These are phyloP conservation scores for Blastobotrys terrestris DNA, from an alignment of 805 yeast species.

Conservation along the genomic window DNA sequence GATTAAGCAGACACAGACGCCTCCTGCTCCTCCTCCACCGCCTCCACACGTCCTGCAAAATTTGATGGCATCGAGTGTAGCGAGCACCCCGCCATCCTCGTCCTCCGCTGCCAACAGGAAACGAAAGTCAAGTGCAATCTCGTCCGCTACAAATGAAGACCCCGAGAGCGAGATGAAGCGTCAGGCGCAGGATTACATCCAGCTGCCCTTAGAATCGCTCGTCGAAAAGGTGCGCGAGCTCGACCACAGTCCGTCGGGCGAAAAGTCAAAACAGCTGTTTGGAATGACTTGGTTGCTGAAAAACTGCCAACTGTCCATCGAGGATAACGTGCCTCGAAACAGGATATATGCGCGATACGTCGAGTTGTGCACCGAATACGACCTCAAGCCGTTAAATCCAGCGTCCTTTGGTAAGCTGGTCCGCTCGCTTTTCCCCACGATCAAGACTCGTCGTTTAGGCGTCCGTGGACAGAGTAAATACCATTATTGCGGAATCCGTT, in stretches of 20 bases:
- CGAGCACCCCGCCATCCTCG: no score
- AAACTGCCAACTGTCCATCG: slow-evolving; percentile 46
- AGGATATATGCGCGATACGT: slow-evolving; percentile 64
- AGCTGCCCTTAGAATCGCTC: slow-evolving; percentile 16
- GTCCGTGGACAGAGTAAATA: slow-evolving; percentile 77
- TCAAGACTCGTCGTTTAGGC: slow-evolving; percentile 74
- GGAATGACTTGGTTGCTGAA: slow-evolving; percentile 77
- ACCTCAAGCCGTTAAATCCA: slow-evolving; percentile 57
- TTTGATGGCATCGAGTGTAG: background rate
- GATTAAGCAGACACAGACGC: background rate
- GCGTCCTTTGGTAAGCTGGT: slow-evolving; percentile 77
- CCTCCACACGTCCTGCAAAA: no score
- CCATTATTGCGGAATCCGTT: slow-evolving; percentile 73
- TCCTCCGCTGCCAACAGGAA: background rate
- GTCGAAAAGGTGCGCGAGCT: slow-evolving; percentile 16
- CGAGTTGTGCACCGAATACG: slow-evolving; percentile 47
- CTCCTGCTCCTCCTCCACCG: slow-evolving; percentile 1
- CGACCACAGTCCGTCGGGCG: slow-evolving; percentile 20
- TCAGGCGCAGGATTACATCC: slow-evolving; percentile 11
- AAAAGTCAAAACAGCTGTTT: slow-evolving; percentile 51
- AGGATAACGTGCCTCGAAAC: slow-evolving; percentile 57
- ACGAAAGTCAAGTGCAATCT: background rate
- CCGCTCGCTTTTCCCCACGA: slow-evolving; percentile 53
- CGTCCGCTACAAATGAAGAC: slow-evolving; percentile 9
- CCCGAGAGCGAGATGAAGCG: slow-evolving; percentile 14